Evolutionary conservation across 805 yeast genomes (phyloP), one percentile per base, ranked within the genome.

Genomic region (Yarrowia sp.): DNA sequence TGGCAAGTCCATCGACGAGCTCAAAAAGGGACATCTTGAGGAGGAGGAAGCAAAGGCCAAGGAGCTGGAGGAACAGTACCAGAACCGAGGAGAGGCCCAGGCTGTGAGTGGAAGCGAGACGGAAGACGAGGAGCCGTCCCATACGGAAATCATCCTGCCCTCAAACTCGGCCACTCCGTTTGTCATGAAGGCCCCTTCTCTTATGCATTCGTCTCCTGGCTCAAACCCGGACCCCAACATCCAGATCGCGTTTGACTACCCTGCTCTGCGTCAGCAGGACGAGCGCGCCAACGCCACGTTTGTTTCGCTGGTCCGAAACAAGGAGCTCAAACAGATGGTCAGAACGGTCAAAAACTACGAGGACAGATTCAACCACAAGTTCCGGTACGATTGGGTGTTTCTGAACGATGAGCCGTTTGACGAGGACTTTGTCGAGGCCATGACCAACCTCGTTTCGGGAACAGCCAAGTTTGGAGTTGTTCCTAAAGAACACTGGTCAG

Each of bases 381-480:
- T 74, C 72, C 82, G 85, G 69, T 89, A 89, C 71, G 95, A 89
- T 74, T 89, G 92, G 90, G 86, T 88, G 2, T 89, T 90, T 70
- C 74, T 89, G 55, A 90, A 90, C 73, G 92, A 90, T 71, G 82
- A 79, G 67, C 84, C 82, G 1, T 90, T 90, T 73, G 72, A 80
- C 47, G 80, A 79, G 3, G 83, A 82, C 67, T 90, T 89, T 74
- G 81, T 77, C 65, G 72, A 75, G 32, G 74, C 78, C 31, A 81
- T 88, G 1, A 67, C 79, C 11, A 80, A 80, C 18, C 71, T 80
- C 13, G 82, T 86, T n/a, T 80, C 88, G 1, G 92, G 93, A 42
- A 74, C 72, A 4, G 83, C 85, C 41, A 80, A 81, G 65, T 90
- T 86, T 72, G 96, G 92, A 11, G 68, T 74, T 36, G 82, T 90